These are phyloP conservation scores for Fusarium bactridioides DNA, from an alignment of 2,329 filamentous ascomycete genomes.

Conservation along the genomic window DNA sequence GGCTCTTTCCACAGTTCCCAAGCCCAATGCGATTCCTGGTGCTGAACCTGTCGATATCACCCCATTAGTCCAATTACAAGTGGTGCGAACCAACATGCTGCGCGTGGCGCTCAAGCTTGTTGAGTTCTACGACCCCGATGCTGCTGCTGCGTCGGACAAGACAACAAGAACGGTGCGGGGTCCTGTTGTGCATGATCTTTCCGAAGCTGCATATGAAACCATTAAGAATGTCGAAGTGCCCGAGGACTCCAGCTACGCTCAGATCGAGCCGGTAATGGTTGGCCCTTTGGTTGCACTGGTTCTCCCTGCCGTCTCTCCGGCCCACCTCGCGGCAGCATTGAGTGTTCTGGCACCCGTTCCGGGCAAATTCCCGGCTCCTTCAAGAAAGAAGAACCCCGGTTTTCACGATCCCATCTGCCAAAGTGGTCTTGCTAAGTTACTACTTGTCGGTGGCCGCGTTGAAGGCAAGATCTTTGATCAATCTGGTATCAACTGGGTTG, in stretches of 20 bases:
- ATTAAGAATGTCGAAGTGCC: slow-evolving; percentile 51
- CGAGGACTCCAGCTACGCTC: slow-evolving; percentile 55
- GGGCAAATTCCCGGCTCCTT: slow-evolving; percentile 79
- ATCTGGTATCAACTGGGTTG: slow-evolving; percentile 70
- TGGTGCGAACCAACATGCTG: slow-evolving; percentile 90
- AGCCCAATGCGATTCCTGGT: slow-evolving; percentile 37
- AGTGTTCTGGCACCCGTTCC: slow-evolving; percentile 77
- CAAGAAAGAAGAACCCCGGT: slow-evolving; percentile 76
- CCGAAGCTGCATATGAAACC: slow-evolving; percentile 59
- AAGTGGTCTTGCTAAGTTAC: slow-evolving; percentile 82
- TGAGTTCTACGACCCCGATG: slow-evolving; percentile 76
- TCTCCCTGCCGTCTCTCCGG: slow-evolving; percentile 83
- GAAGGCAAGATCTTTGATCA: slow-evolving; percentile 86
- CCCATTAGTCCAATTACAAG: slow-evolving; percentile 76
- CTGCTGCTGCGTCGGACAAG: slow-evolving; percentile 45
- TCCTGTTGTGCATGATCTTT: slow-evolving; percentile 60
- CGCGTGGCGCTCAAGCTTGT: slow-evolving; percentile 83
- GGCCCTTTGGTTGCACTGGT: slow-evolving; percentile 83
- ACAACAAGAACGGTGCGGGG: slow-evolving; percentile 44
- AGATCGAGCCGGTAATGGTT: slow-evolving; percentile 78
- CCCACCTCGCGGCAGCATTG: slow-evolving; percentile 82
- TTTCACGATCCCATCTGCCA: slow-evolving; percentile 85
- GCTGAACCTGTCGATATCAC: slow-evolving; percentile 57
- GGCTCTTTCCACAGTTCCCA: slow-evolving; percentile 53
- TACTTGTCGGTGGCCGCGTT: slow-evolving; percentile 85